Conservation (phyloP, 345 rosid genomes). For the Bruguiera gymnorhiza region DNA sequence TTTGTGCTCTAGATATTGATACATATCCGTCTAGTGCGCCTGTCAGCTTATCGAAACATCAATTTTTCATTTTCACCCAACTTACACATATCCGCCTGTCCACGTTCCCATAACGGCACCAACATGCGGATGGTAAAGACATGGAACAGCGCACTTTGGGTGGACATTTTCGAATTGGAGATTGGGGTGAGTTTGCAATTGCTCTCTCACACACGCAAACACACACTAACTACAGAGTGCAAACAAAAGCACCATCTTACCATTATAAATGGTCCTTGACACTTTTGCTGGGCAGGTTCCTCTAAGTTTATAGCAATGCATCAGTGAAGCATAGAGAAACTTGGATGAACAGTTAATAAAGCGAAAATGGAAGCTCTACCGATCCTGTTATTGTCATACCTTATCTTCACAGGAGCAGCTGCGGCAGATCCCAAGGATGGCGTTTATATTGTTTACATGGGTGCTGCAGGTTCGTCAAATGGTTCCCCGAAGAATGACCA, state of each 20-base stretch:
- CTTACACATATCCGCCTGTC: neutral
- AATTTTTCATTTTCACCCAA: neutral
- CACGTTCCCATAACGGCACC: too few species aligned
- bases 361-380: constrained; percentile 37
- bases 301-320: neutral
- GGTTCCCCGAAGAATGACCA: constrained; percentile 31
- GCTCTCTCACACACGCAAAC: neutral
- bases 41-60: neutral
- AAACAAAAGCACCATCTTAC: constrained; percentile 9
- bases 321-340: neutral
- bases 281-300: too few species aligned
- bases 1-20: neutral
- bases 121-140: constrained; percentile 13
- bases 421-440: constrained; percentile 21
- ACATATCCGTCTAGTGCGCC: neutral
- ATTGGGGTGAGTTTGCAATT: neutral
- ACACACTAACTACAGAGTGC: too few species aligned
- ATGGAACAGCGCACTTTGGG: constrained; percentile 30
- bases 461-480: constrained; percentile 44
- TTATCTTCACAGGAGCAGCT: constrained; percentile 21
- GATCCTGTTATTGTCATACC: constrained; percentile 7
- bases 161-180: constrained; percentile 20
- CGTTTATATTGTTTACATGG: constrained; percentile 72
- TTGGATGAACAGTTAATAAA: neutral
- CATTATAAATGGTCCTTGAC: constrained; percentile 13